phyloP scores from a whole-genome alignment of 495 filamentous ascomycete species.

The Neurospora africana region DNA sequence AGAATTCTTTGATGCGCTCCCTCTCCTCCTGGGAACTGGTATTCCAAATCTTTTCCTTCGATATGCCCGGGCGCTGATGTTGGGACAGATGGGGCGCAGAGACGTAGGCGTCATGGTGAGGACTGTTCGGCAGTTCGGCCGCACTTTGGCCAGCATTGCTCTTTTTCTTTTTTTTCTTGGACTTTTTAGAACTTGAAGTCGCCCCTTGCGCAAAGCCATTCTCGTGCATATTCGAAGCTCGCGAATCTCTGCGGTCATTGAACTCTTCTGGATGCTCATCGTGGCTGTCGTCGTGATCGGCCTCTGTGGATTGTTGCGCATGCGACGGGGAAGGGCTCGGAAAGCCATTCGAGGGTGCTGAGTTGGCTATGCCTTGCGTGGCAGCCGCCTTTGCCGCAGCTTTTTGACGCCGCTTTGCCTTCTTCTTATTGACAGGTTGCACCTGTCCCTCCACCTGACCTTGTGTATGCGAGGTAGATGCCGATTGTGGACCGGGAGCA shows the following conservation, averaged over 20 bases:
- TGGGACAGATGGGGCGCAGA: constrained; percentile 14
- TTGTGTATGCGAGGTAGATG: constrained; percentile 7
- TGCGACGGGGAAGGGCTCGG: constrained; percentile 26
- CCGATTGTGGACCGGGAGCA: constrained; percentile 11
- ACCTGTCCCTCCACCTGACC: constrained; percentile 15
- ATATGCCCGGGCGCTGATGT: constrained; percentile 35
- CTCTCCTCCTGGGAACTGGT: constrained; percentile 87
- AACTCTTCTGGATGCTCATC: constrained; percentile 15
- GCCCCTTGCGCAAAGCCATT: constrained; percentile 9
- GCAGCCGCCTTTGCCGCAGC: constrained; percentile 61
- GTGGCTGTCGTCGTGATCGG: constrained; percentile 19
- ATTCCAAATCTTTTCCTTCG: constrained; percentile 91
- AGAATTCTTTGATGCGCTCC: constrained; percentile 96
- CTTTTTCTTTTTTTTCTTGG: constrained; percentile 55
- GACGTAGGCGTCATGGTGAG: constrained; percentile 12
- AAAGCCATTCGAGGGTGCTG: constrained; percentile 27
- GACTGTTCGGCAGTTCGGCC: constrained; percentile 5
- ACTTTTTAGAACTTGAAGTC: constrained; percentile 40
- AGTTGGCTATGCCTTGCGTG: constrained; percentile 22
- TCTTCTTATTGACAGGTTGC: constrained; percentile 71
- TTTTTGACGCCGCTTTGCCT: constrained; percentile 77
- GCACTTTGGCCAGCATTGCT: constrained; percentile 1
- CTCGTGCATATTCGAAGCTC: constrained; percentile 1
- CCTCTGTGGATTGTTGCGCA: constrained; percentile 18
- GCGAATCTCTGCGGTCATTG: neutral